These are phyloP conservation scores for Baffinella frigidus DNA, from an alignment of 208 protist genomes.

Conservation along the genomic window DNA sequence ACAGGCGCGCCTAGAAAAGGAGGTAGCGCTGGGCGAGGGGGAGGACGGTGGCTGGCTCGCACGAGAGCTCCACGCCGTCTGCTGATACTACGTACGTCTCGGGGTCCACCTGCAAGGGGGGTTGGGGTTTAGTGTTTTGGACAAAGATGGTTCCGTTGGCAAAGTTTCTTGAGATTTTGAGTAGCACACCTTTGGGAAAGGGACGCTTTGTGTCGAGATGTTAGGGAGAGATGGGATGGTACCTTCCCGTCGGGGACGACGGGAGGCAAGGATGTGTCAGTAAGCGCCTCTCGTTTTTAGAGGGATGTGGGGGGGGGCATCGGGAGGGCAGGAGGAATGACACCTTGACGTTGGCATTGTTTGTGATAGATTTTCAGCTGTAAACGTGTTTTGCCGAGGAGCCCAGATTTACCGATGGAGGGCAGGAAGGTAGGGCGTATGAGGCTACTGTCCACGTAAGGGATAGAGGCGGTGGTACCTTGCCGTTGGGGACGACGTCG, in stretches of 20 bases:
- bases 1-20: slow-evolving; percentile 60
- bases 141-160: not conserved
- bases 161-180: not conserved
- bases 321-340: too few relatives aligned
- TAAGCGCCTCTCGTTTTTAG: too few relatives aligned
- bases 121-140: not conserved
- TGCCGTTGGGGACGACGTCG: not conserved
- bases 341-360: too few relatives aligned
- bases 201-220: not conserved
- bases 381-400: too few relatives aligned
- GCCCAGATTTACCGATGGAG: too few relatives aligned
- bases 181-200: too few relatives aligned
- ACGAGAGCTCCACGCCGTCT: slow-evolving; percentile 57
- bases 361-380: too few relatives aligned
- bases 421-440: too few relatives aligned
- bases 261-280: too few relatives aligned
- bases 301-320: too few relatives aligned
- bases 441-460: not conserved
- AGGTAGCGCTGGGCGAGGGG: slow-evolving; percentile 67
- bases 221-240: not conserved
- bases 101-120: slow-evolving; percentile 47
- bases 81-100: slow-evolving; percentile 68
- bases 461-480: not conserved
- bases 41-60: slow-evolving; percentile 26
- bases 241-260: not conserved